A percentile compares a stretch with the other conserved stretches of the same genome.
These are phyloP conservation scores for Nannizzia gypsea DNA, from an alignment of 2,329 filamentous ascomycete genomes.

Conservation along the genomic window DNA sequence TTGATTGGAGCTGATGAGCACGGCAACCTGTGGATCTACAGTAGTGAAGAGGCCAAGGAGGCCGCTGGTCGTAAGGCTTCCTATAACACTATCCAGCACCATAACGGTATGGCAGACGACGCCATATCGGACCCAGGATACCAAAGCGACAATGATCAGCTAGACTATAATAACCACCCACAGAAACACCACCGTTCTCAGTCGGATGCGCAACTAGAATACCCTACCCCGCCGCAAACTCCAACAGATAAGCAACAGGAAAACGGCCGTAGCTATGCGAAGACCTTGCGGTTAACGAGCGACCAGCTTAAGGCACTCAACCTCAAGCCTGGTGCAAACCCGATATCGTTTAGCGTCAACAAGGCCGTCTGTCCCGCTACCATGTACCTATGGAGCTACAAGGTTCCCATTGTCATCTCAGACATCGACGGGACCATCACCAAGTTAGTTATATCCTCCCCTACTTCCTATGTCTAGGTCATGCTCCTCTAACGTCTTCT, in stretches of 20 bases:
- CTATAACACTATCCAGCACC: slow-evolving; percentile 41
- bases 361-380: slow-evolving; percentile 79
- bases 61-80: slow-evolving; percentile 58
- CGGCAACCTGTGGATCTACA: slow-evolving; percentile 99
- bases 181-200: slow-evolving; percentile 47
- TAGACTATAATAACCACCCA: slow-evolving; percentile 49
- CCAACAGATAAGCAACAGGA: slow-evolving; percentile 36
- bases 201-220: slow-evolving; percentile 56
- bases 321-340: slow-evolving; percentile 74
- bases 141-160: slow-evolving; percentile 69
- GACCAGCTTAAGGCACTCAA: slow-evolving; percentile 82
- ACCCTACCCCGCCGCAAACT: slow-evolving; percentile 48
- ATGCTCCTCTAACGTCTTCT: slow-evolving; percentile 14
- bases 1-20: slow-evolving; percentile 91
- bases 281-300: slow-evolving; percentile 87
- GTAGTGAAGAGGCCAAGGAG: slow-evolving; percentile 90
- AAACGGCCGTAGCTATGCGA: slow-evolving; percentile 79
- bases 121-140: slow-evolving; percentile 88
- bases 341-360: slow-evolving; percentile 94
- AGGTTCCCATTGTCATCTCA: slow-evolving; percentile 89
- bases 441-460: slow-evolving; percentile 47
- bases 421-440: slow-evolving; percentile 99
- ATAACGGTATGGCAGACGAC: slow-evolving; percentile 53
- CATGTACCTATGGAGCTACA: slow-evolving; percentile 89
- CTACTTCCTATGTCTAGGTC: neutral